A percentile compares a stretch with the other conserved stretches of the same genome.
Conservation (phyloP, 2,329 filamentous ascomycete species). For the Paramyrothecium roridum region DNA sequence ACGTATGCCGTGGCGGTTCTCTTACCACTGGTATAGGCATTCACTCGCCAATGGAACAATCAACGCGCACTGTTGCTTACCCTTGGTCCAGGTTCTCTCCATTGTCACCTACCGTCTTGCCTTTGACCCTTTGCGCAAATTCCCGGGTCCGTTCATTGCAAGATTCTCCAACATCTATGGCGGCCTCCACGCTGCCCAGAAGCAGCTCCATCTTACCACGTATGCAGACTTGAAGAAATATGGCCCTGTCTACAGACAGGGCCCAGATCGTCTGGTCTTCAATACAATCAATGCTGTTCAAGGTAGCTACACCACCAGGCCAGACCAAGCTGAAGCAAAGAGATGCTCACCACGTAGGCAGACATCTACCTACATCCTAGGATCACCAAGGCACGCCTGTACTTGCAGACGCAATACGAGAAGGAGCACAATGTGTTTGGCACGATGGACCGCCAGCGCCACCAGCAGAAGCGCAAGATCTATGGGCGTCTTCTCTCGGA, state of each 20-base stretch:
- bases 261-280: constrained; percentile 10
- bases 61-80: neutral
- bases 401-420: constrained; percentile 2
- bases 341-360: neutral
- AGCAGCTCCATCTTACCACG: constrained; percentile 4
- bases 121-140: neutral
- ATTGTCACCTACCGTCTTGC: neutral
- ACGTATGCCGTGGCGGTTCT: neutral
- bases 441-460: constrained; percentile 4
- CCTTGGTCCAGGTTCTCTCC: neutral
- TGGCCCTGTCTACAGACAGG: constrained; percentile 7
- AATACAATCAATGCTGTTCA: constrained; percentile 8
- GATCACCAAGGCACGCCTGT: constrained; percentile 3
- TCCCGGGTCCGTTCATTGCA: constrained; percentile 5
- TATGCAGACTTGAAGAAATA: constrained; percentile 4
- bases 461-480: constrained; percentile 9
- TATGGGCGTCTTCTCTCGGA: constrained; percentile 8
- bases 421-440: constrained; percentile 5
- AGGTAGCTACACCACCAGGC: constrained; percentile 1
- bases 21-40: neutral
- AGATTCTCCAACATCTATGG: constrained; percentile 5
- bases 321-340: too few species aligned
- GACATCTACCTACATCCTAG: constrained; percentile 10
- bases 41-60: neutral
- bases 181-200: constrained; percentile 3